Percentiles rank a stretch among this genome's conserved stretches.
Evolutionary conservation across 1,284 basidiomycete species (phyloP).

Genomic region (Leccinum huronense): DNA sequence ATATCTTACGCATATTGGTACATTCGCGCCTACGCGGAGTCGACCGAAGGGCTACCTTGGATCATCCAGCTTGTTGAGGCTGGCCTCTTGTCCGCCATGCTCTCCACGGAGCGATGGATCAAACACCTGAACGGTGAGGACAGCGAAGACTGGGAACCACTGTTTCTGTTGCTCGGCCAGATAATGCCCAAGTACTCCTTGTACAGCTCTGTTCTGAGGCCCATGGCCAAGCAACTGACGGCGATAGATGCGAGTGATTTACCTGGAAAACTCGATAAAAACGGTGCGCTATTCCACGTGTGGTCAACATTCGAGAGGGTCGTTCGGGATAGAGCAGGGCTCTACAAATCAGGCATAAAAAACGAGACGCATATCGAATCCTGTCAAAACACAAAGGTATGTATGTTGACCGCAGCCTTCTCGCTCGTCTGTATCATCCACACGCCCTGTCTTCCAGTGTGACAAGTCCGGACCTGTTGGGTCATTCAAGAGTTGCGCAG

Average conservation of each 20-base stretch:
- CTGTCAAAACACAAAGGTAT: conserved; percentile 32
- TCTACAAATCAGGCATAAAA: conserved; percentile 10
- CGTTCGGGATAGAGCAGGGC: conserved; percentile 18
- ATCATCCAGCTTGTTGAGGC: conserved; percentile 27
- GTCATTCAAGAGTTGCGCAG: conserved; percentile 31
- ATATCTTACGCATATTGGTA: conserved; percentile 36
- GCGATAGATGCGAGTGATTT: conserved; percentile 19
- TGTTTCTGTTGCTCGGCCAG: conserved; percentile 25
- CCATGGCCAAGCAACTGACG: conserved; percentile 18
- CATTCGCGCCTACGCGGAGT: conserved; percentile 30
- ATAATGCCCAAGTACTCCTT: conserved; percentile 33
- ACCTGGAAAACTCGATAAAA: conserved; percentile 18
- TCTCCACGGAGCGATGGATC: conserved; percentile 31
- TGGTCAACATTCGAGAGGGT: conserved; percentile 27
- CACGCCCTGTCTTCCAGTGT: conserved; percentile 19
- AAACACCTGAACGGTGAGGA: conserved; percentile 21
- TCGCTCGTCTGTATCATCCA: conserved; percentile 2
- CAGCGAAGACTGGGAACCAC: conserved; percentile 33
- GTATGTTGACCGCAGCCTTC: conserved; percentile 12
- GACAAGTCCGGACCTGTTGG: conserved; percentile 28
- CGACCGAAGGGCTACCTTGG: conserved; percentile 31
- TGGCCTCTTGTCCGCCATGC: conserved; percentile 28
- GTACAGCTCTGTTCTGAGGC: conserved; percentile 23
- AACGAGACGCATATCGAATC: conserved; percentile 23
- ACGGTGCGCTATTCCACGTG: conserved; percentile 18